Conservation (phyloP, 345 rosid genomes). For the Corchorus capsularis region DNA sequence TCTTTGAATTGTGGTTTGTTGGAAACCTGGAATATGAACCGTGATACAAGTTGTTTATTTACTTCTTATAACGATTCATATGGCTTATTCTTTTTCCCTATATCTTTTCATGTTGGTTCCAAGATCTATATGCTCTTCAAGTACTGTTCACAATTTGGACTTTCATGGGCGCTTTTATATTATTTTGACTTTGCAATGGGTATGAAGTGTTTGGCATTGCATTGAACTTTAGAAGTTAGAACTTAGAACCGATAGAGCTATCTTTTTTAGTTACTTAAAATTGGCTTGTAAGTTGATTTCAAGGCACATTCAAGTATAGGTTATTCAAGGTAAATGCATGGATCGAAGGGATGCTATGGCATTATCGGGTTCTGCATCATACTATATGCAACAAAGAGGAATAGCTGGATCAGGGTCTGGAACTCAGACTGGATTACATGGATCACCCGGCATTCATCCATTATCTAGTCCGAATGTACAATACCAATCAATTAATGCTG, state of each 20-base stretch:
- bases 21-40: neutral
- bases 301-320: constrained; percentile 27
- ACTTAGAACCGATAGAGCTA: neutral
- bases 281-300: constrained; percentile 32
- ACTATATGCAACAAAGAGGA: constrained; percentile 84
- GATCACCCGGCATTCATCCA: constrained; percentile 59
- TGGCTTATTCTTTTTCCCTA: neutral
- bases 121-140: constrained; percentile 3
- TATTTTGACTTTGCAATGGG: constrained; percentile 33
- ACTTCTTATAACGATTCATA: neutral
- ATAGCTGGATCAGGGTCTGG: constrained; percentile 64
- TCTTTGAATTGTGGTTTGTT: constrained; percentile 13
- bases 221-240: neutral
- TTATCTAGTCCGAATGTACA: constrained; percentile 50
- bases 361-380: constrained; percentile 75
- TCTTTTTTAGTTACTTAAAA: constrained; percentile 16
- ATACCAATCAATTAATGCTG: constrained; percentile 59
- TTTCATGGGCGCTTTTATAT: constrained; percentile 8
- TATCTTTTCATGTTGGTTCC: constrained; percentile 4
- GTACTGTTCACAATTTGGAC: constrained; percentile 8
- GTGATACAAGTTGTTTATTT: neutral
- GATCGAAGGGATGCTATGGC: constrained; percentile 90
- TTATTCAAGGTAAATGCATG: constrained; percentile 72
- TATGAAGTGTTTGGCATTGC: constrained; percentile 17
- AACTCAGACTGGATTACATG: constrained; percentile 57